These are phyloP conservation scores for Eimeria mitis DNA, from an alignment of 169 alveolate species.

Conservation along the genomic window DNA sequence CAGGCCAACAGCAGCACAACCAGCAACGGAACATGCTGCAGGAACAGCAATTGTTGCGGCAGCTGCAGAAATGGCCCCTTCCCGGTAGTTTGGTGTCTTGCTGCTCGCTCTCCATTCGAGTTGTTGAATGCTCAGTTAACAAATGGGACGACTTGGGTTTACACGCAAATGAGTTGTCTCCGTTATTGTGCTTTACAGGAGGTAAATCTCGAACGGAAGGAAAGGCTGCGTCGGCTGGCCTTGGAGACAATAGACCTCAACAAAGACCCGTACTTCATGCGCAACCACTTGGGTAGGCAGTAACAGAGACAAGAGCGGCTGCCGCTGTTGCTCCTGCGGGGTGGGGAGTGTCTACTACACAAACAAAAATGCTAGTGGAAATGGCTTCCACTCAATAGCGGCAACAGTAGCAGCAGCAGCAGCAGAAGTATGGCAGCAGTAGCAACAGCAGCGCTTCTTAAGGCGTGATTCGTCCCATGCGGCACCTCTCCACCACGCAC, in stretches of 20 bases:
- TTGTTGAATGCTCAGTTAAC: neutral
- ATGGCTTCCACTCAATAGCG: neutral
- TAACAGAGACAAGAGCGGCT: neutral
- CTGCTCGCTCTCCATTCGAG: neutral
- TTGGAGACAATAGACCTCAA: slow-evolving; percentile 97
- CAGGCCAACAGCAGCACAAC: neutral
- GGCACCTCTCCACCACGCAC: neutral
- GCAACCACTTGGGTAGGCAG: slow-evolving; percentile 96
- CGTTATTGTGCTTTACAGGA: slow-evolving; percentile 82
- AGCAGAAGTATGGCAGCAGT: neutral
- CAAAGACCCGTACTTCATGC: slow-evolving; percentile 98
- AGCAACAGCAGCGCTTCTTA: neutral
- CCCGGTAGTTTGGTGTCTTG: neutral
- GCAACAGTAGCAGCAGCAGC: neutral
- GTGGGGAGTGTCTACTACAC: neutral
- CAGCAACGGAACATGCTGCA: neutral
- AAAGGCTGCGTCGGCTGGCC: slow-evolving; percentile 97
- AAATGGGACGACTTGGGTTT: neutral
- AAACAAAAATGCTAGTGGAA: neutral
- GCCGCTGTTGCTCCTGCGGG: neutral
- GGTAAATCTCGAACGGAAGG: slow-evolving; percentile 97
- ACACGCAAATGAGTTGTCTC: neutral
- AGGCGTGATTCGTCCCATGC: neutral
- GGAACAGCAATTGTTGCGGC: neutral
- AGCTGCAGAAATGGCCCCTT: neutral